Percentiles rank a stretch among this genome's conserved stretches.
Conservation (phyloP, 75 land plant genomes). For the Sequoiadendron giganteum region DNA sequence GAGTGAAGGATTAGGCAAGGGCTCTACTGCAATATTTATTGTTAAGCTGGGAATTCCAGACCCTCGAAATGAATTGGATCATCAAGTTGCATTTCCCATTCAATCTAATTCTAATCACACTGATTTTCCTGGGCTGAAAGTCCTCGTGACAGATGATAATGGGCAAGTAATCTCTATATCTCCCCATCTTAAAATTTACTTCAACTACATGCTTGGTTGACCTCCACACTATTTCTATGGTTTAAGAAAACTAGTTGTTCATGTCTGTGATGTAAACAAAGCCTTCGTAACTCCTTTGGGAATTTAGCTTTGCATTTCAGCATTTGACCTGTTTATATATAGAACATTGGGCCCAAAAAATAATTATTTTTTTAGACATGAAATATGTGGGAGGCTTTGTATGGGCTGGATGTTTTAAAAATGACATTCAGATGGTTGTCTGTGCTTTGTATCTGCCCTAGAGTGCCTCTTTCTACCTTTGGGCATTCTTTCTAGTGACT, state of each 20-base stretch:
- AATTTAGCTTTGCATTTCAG: not conserved
- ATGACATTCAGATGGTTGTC: not conserved
- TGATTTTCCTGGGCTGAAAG: conserved; percentile 36
- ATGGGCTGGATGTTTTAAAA: not conserved
- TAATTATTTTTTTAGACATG: not conserved
- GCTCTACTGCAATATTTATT: conserved; percentile 61
- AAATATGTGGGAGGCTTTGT: not conserved
- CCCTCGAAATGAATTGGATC: conserved; percentile 24
- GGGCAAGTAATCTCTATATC: conserved; percentile 28
- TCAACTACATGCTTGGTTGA: not conserved
- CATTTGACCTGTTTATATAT: not conserved
- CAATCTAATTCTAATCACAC: conserved; percentile 19
- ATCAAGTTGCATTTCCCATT: conserved; percentile 14
- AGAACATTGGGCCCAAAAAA: not conserved
- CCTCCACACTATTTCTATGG: not conserved
- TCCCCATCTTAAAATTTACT: not conserved
- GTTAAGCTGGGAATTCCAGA: conserved; percentile 68
- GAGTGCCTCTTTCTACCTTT: not conserved
- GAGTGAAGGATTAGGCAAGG: conserved; percentile 82
- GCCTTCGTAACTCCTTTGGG: not conserved
- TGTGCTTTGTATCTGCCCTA: not conserved
- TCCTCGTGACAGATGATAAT: conserved; percentile 44
- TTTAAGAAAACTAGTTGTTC: not conserved
- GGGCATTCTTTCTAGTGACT: not conserved
- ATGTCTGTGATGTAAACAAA: not conserved